Percentiles rank a stretch among this genome's conserved stretches.
Evolutionary conservation across 176 grass and related monocot genomes (phyloP).

Genomic region (Bothriochloa decipiens): DNA sequence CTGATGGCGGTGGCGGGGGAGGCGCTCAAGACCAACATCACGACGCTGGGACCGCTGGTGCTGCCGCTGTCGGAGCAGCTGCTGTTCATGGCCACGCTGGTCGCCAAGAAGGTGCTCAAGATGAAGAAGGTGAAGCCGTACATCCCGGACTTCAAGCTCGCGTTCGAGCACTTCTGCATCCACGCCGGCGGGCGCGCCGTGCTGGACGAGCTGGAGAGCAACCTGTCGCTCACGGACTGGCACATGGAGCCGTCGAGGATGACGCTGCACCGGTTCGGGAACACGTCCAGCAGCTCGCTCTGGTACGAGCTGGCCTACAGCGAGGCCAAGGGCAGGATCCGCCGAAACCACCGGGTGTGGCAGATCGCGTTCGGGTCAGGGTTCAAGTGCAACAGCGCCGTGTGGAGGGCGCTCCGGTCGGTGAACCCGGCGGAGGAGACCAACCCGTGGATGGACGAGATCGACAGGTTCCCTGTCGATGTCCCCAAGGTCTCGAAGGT

Average conservation of each 20-base stretch:
- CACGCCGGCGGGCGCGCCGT: conserved; percentile 80
- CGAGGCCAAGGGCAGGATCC: conserved; percentile 82
- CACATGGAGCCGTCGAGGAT: conserved; percentile 93
- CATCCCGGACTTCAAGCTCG: conserved; percentile 89
- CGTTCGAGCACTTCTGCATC: conserved; percentile 93
- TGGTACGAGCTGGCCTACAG: conserved; percentile 92
- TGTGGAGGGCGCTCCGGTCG: conserved; percentile 75
- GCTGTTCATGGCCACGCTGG: conserved; percentile 63
- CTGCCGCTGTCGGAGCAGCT: conserved; percentile 82
- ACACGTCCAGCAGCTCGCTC: conserved; percentile 89
- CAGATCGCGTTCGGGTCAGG: conserved; percentile 92
- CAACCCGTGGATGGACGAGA: conserved; percentile 5
- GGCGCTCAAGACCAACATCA: conserved; percentile 92
- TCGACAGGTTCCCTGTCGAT: too few relatives aligned
- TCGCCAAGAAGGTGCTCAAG: conserved; percentile 64
- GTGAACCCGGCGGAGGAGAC: conserved; percentile 66
- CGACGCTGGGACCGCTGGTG: conserved; percentile 77
- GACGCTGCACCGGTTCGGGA: conserved; percentile 87
- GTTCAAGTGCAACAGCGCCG: conserved; percentile 91
- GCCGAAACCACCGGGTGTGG: conserved; percentile 65
- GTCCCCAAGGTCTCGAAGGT: too few relatives aligned
- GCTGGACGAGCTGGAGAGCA: conserved; percentile 83
- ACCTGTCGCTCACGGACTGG: conserved; percentile 73
- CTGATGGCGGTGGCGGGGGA: conserved; percentile 84
- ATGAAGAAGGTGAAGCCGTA: conserved; percentile 89